phyloP scores from a whole-genome alignment of 805 yeast species.

The Ogataea chonburiensis region DNA sequence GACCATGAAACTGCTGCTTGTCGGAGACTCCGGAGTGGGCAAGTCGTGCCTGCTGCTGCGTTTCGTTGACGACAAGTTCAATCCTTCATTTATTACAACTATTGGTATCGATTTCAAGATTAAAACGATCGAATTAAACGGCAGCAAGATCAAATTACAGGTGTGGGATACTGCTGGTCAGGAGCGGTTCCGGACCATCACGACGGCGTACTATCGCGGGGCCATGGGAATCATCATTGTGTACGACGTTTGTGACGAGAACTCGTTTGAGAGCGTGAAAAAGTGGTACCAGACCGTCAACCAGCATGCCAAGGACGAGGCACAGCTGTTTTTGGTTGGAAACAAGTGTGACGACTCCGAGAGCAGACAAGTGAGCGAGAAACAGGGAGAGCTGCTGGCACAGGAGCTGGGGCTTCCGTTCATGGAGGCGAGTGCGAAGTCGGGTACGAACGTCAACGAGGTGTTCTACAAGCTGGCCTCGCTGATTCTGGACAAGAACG shows the following conservation, averaged over 20 bases:
- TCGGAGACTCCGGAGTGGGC: slow-evolving; percentile 90
- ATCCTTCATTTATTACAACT: slow-evolving; percentile 94
- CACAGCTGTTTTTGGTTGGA: slow-evolving; percentile 90
- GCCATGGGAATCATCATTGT: slow-evolving; percentile 85
- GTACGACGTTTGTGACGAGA: slow-evolving; percentile 83
- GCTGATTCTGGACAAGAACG: slow-evolving; percentile 77
- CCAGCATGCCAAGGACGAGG: slow-evolving; percentile 95
- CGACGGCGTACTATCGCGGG: slow-evolving; percentile 89
- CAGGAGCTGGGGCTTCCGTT: slow-evolving; percentile 85
- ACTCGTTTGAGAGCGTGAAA: slow-evolving; percentile 88
- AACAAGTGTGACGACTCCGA: slow-evolving; percentile 92
- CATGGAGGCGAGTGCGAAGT: slow-evolving; percentile 95
- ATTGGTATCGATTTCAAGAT: slow-evolving; percentile 98
- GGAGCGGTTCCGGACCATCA: slow-evolving; percentile 91
- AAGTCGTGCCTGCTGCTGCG: slow-evolving; percentile 87
- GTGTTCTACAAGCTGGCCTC: slow-evolving; percentile 88
- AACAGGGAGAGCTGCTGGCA: slow-evolving; percentile 90
- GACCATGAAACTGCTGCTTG: slow-evolving; percentile 86
- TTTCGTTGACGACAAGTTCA: slow-evolving; percentile 94
- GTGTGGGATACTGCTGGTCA: slow-evolving; percentile 99
- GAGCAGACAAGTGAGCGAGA: slow-evolving; percentile 80
- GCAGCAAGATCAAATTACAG: slow-evolving; percentile 89
- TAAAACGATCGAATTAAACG: slow-evolving; percentile 91
- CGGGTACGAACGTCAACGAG: slow-evolving; percentile 87
- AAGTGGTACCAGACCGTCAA: slow-evolving; percentile 95